Base-by-base conservation (phyloP, 2,329 filamentous ascomycete species). In the Mollisiaceae sp. region DNA sequence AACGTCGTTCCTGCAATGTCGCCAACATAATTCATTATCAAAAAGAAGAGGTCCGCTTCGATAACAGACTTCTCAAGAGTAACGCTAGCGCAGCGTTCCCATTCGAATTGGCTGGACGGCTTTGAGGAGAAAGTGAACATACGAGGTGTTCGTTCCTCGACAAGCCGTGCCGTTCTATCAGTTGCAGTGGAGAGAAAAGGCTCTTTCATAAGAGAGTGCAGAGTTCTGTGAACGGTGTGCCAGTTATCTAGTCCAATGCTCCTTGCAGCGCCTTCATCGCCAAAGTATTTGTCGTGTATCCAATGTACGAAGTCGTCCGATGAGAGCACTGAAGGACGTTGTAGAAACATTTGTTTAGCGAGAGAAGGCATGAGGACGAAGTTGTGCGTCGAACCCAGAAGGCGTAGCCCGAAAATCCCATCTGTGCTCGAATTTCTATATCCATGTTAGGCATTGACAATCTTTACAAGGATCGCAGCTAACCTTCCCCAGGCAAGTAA, bases 71-170 rank as follows among this genome's bases (percentile, higher is more conserved):
- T 75, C 2, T 76, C 70, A 32, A 81, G 79, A 2, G 75, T 69
- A 6, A 83, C 77, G 12, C 78, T 74, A 41, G 78, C 80, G 22
- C 75, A 75, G 32, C 85, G 81, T 72, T 89, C 87, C 86, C 86
- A 89, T 2, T 78, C 77, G 68, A 80, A 79, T 67, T 88, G 86
- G 70, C 89, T 86, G 22, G 89, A 84, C 2, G 81, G 76, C 32
- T 85, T 86, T 12, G 79, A 77, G 39, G 80, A 82, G 68, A 86
- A 86, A 0, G 84, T 86, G 56, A 88, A 80, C 6, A 89, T 69
- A 63, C 84, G 82, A 8, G 83, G 82, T 15, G 83, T 78, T 24
- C 80, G 77, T 22, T 76, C 75, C 65, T 81, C 76, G 6, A 81
- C 74, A 64, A 75, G 76, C 38, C 67, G 74, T 57, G 75, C 79